Conservation (phyloP, 2,329 filamentous ascomycete genomes). For the Colletotrichum chrysophilum region DNA sequence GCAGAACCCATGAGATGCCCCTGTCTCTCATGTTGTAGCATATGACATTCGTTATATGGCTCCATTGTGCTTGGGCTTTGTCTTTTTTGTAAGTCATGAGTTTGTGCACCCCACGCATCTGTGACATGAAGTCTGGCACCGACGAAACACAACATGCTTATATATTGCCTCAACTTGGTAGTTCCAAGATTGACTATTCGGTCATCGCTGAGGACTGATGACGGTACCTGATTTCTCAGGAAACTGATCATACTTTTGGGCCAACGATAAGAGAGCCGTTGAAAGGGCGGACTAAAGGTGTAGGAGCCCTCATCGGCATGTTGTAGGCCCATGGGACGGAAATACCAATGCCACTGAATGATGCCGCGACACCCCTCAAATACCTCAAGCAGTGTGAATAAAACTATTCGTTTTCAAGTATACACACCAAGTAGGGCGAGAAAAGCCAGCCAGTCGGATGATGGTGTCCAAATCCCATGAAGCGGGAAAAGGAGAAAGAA, state of each 20-base stretch:
- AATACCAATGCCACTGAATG: not conserved
- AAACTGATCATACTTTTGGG: fast-evolving
- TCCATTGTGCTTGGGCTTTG: not conserved
- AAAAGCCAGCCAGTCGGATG: fast-evolving
- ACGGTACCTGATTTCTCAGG: fast-evolving
- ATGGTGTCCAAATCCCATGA: fast-evolving
- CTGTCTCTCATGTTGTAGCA: fast-evolving
- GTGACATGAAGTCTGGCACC: not conserved
- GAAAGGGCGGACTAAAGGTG: not conserved
- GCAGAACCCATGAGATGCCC: not conserved
- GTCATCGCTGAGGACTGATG: not conserved
- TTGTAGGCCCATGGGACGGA: not conserved
- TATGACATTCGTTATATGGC: fast-evolving
- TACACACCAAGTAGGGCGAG: not conserved
- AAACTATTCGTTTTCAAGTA: not conserved
- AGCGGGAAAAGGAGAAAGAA: not conserved
- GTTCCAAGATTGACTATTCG: fast-evolving
- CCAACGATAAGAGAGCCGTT: not conserved
- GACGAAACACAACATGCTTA: not conserved
- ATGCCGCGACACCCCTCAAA: not conserved
- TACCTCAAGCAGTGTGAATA: not conserved
- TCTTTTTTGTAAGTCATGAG: not conserved
- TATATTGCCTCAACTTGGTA: fast-evolving
- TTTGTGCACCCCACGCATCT: not conserved
- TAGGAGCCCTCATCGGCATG: fast-evolving